Conservation (phyloP, 257 asterid species). For the Nicotiana undulata region DNA sequence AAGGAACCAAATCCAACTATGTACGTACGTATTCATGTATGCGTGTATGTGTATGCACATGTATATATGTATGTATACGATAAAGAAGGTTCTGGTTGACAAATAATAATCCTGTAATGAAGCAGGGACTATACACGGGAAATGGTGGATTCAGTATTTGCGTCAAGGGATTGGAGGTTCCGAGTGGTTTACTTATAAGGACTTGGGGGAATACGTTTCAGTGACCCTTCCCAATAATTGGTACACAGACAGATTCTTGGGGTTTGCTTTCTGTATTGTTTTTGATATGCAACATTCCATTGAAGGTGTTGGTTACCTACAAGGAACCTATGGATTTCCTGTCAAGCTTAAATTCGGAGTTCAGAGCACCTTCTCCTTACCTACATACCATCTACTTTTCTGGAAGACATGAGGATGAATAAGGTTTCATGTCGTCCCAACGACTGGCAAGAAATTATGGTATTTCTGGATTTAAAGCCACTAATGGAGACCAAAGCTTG, state of each 20-base stretch:
- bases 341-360: background rate
- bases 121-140: background rate
- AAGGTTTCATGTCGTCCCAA: background rate
- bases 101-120: background rate
- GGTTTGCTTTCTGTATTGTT: background rate
- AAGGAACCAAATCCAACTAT: too few species aligned
- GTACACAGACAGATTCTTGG: background rate
- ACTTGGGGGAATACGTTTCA: background rate
- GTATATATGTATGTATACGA: background rate
- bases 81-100: too few species aligned
- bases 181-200: background rate
- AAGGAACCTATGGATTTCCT: background rate
- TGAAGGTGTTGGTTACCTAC: background rate
- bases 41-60: background rate
- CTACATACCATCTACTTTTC: background rate
- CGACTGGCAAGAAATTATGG: background rate
- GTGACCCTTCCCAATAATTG: background rate
- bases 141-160: background rate
- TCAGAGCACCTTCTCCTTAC: background rate
- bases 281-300: background rate
- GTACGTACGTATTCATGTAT: too few species aligned
- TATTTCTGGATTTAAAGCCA: background rate
- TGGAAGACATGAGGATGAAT: too few species aligned
- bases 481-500: background rate
- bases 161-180: background rate